A percentile compares a stretch with the other conserved stretches of the same genome.
Conservation (phyloP, 2,329 filamentous ascomycete genomes). For the Stemphylium vesicarium region DNA sequence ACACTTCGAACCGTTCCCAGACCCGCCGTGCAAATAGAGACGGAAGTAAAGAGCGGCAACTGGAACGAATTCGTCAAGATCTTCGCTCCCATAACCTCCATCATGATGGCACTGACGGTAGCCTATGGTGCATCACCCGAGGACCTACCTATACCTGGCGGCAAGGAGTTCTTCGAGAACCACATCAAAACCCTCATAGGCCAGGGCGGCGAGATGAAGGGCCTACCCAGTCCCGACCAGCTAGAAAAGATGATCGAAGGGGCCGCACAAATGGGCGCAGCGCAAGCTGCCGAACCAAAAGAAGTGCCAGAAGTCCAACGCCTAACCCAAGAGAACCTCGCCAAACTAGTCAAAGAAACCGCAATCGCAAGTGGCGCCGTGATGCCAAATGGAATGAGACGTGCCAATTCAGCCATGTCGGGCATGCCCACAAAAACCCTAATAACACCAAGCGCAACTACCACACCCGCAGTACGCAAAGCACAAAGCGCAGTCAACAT, state of each 20-base stretch:
- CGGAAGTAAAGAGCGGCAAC: slow-evolving; percentile 56
- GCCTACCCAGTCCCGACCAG: slow-evolving; percentile 43
- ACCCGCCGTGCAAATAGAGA: slow-evolving; percentile 55
- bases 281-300: slow-evolving; percentile 36
- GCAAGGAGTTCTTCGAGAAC: slow-evolving; percentile 44
- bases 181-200: slow-evolving; percentile 42
- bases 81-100: slow-evolving; percentile 59
- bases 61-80: slow-evolving; percentile 61
- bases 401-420: slow-evolving; percentile 38
- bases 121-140: slow-evolving; percentile 50
- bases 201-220: slow-evolving; percentile 42
- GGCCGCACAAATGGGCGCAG: slow-evolving; percentile 41
- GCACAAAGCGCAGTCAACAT: slow-evolving; percentile 36
- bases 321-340: slow-evolving; percentile 47
- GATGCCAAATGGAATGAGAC: slow-evolving; percentile 38
- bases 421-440: slow-evolving; percentile 32
- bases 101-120: slow-evolving; percentile 55
- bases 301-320: slow-evolving; percentile 38
- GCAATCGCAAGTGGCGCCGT: slow-evolving; percentile 46
- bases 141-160: slow-evolving; percentile 44
- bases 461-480: slow-evolving; percentile 18
- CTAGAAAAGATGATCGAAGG: slow-evolving; percentile 48
- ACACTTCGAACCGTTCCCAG: slow-evolving; percentile 42
- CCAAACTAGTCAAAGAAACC: slow-evolving; percentile 47
- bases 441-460: slow-evolving; percentile 20